phyloP scores from a whole-genome alignment of 2,329 filamentous ascomycete species.

The Ceratocystis destructans region DNA sequence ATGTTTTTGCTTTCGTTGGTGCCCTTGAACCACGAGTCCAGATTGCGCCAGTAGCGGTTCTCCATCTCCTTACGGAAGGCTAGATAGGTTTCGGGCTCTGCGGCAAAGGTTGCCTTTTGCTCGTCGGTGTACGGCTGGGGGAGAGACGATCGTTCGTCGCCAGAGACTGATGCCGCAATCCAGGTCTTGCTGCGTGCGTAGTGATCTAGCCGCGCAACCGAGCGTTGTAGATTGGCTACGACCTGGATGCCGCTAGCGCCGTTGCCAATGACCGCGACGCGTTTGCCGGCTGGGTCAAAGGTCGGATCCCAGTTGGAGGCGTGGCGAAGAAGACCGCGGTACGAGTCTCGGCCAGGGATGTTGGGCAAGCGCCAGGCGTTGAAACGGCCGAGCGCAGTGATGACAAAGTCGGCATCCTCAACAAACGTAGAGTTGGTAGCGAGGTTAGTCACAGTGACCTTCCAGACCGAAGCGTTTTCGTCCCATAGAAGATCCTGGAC shows the following conservation, averaged over 20 bases:
- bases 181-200: slow-evolving; percentile 53
- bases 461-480: slow-evolving; percentile 31
- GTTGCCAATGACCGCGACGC: slow-evolving; percentile 48
- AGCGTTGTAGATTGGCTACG: slow-evolving; percentile 38
- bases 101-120: slow-evolving; percentile 38
- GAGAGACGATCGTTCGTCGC: slow-evolving; percentile 39
- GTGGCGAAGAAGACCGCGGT: slow-evolving; percentile 43
- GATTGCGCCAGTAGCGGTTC: slow-evolving; percentile 48
- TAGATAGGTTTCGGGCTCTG: slow-evolving; percentile 48
- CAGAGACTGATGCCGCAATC: slow-evolving; percentile 50
- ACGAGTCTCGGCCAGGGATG: slow-evolving; percentile 43
- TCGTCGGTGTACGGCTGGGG: slow-evolving; percentile 45
- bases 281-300: slow-evolving; percentile 37
- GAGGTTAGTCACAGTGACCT: slow-evolving; percentile 30
- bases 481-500: slow-evolving; percentile 46
- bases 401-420: slow-evolving; percentile 44
- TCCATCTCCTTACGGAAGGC: slow-evolving; percentile 44
- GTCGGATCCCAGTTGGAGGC: slow-evolving; percentile 45
- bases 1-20: slow-evolving; percentile 36
- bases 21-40: slow-evolving; percentile 40
- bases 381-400: slow-evolving; percentile 52
- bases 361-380: slow-evolving; percentile 51
- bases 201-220: slow-evolving; percentile 42
- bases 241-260: slow-evolving; percentile 48
- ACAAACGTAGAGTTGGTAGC: slow-evolving; percentile 27